phyloP scores from a whole-genome alignment of 148 eudicot species.

The Vaccinium vitisidaea region DNA sequence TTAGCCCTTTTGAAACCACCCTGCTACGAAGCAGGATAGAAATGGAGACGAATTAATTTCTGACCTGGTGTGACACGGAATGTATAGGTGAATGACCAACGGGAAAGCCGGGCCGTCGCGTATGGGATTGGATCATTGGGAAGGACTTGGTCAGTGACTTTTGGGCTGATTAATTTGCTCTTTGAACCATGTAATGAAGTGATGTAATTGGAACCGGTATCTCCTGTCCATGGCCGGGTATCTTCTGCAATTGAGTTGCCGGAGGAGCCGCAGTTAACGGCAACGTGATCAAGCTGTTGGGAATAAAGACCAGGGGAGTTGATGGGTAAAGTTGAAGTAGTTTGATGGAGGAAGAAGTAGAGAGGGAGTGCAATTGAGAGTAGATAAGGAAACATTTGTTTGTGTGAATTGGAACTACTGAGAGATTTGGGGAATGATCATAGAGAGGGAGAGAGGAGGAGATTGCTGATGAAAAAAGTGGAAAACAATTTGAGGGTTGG shows the following conservation, averaged over 20 bases:
- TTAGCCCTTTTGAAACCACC: conserved; percentile 14
- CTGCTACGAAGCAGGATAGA: conserved; percentile 21
- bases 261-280: conserved; percentile 25
- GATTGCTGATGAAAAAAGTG: neutral
- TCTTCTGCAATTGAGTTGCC: conserved; percentile 14
- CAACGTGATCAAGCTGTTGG: conserved; percentile 9
- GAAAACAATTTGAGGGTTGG: no score
- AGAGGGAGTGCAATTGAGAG: neutral
- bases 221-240: conserved; percentile 24
- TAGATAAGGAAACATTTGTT: neutral
- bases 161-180: conserved; percentile 17
- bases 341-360: conserved; percentile 3
- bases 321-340: neutral
- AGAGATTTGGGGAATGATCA: neutral
- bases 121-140: conserved; percentile 13
- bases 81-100: conserved; percentile 17
- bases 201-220: neutral
- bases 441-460: neutral
- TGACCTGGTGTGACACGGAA: conserved; percentile 25
- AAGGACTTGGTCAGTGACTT: neutral
- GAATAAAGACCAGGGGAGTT: neutral
- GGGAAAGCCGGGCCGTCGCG: conserved; percentile 18
- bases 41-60: conserved; percentile 31
- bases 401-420: neutral
- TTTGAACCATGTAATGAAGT: neutral